Evolutionary conservation across 805 yeast species (phyloP), one percentile per base, ranked within the genome.

Genomic region (Candida morakotiae): DNA sequence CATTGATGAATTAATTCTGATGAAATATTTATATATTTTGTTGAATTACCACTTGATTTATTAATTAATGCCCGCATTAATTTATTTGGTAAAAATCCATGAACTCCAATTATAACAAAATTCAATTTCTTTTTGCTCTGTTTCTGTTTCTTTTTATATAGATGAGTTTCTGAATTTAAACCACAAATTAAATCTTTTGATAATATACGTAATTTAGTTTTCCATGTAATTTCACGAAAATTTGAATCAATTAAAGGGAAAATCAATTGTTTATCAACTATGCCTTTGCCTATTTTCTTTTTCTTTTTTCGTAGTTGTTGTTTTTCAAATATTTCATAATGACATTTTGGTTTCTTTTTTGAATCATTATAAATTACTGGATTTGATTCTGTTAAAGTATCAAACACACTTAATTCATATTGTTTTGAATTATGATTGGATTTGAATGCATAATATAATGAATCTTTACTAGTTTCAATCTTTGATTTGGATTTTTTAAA

Each of bases 71-170:
- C 54, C 27, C 54, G 51, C 5, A 64, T 69, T 39, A 67, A 49
- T 40, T 67, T 66, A 13, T 55, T 57, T 6, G 73, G 73, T 20
- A 66, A 45, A 37, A 64, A 67, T 16, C 66, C 58, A 49, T 67
- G 73, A 10, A 64, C 53, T 2, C 65, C 62, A 18, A 67, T 51
- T 5, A 67, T 48, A 4, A 65, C 60, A 8, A 58, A 54, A 18
- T 49, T 38, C 15, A 18, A 27, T 34, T 35, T 28, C n/a, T 39
- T 28, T 24, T 46, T 49, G 10, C 7, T 9, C 4, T 31, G 20
- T 22, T 17, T 26, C 14, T 8, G 27, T 22, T 17, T 26, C 14
- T 8, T 5, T 20, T 28, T 34, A 38, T 62, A 62, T 34, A 61
- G 42, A 40, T 62, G 68, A 9, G 27, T 26, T 36, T 60, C 65